phyloP scores from a whole-genome alignment of 805 yeast genomes.

The Ogataea trehaloabstinens region DNA sequence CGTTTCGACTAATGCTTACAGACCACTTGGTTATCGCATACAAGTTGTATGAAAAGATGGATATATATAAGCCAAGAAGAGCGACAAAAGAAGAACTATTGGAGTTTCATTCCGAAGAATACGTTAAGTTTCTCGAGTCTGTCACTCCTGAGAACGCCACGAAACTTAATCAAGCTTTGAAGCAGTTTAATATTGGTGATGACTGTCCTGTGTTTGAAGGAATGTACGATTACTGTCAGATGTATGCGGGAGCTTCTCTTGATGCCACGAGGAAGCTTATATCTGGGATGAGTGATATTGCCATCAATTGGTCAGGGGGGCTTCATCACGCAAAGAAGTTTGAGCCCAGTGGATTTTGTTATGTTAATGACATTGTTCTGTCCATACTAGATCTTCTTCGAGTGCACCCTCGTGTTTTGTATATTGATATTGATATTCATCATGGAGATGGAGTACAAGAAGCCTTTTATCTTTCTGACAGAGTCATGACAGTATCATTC shows the following conservation, averaged over 20 bases:
- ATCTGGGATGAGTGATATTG: slow-evolving; percentile 86
- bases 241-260: slow-evolving; percentile 90
- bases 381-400: slow-evolving; percentile 82
- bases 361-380: slow-evolving; percentile 89
- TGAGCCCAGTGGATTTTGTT: slow-evolving; percentile 95
- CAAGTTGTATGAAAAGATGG: slow-evolving; percentile 86
- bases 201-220: slow-evolving; percentile 97
- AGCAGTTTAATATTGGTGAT: slow-evolving; percentile 86
- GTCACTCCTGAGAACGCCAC: slow-evolving; percentile 74
- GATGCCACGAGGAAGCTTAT: slow-evolving; percentile 88
- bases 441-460: slow-evolving; percentile 99
- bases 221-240: slow-evolving; percentile 82
- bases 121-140: slow-evolving; percentile 68
- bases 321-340: slow-evolving; percentile 93
- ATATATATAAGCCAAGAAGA: slow-evolving; percentile 74
- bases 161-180: slow-evolving; percentile 53
- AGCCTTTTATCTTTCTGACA: slow-evolving; percentile 90
- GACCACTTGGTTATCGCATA: slow-evolving; percentile 87
- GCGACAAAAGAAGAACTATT: slow-evolving; percentile 80
- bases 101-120: slow-evolving; percentile 86
- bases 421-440: slow-evolving; percentile 92
- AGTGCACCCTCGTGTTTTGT: slow-evolving; percentile 88
- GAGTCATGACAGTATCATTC: slow-evolving; percentile 95
- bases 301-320: slow-evolving; percentile 96
- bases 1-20: slow-evolving; percentile 88